Evolutionary conservation across 352 stramenopile genomes (phyloP), one percentile per base, ranked within the genome.

Genomic region (Phytophthora tubulina): DNA sequence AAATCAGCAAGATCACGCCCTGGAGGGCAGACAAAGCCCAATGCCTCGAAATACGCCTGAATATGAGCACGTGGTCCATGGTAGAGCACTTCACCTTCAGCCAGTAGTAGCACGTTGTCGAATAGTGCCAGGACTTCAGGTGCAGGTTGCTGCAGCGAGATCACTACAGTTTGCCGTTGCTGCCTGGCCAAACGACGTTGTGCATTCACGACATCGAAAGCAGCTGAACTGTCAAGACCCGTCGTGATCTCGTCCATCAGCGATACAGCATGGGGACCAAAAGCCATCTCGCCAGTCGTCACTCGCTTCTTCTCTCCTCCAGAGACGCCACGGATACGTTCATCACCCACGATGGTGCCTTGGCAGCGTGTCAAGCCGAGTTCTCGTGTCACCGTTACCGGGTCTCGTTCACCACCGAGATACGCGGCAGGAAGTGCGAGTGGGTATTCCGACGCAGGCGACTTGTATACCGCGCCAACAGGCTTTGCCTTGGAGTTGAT

Each of bases 271-370:
- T 85, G 79, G 36, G 90, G 76, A 9, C 89, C 95, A 17, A 97
- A 82, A 10, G 96, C 72, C 73, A 97, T 94, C 41, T 93, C 92
- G 11, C 84, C 90, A 59, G 89, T 92, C 11, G 93, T 97, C 50
- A 97, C 84, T n/a, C 94, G 82, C 78, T 98, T 98, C 62, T 88
- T 92, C 77, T 98, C 94, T 15, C 94, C 93, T 36, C 94, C 94
- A 35, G 79, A 94, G 15, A 97, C 74, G 11, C 84, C 85, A 27
- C 85, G 80, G 31, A 88, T 60, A 21, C 80, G 81, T 17, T 77
- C 78, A 36, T 85, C 76, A 15, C 85, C 85, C 7, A 92, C 73
- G 30, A 92, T 80, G 10, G 86, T 92, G 42, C 84, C 66, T 61
- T 84, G 67, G 33, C 79, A 88, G 35, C 76, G 81, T 35, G 55